These are phyloP conservation scores for Botrytis hyacinthi DNA, from an alignment of 2,329 filamentous ascomycete genomes.

Conservation along the genomic window DNA sequence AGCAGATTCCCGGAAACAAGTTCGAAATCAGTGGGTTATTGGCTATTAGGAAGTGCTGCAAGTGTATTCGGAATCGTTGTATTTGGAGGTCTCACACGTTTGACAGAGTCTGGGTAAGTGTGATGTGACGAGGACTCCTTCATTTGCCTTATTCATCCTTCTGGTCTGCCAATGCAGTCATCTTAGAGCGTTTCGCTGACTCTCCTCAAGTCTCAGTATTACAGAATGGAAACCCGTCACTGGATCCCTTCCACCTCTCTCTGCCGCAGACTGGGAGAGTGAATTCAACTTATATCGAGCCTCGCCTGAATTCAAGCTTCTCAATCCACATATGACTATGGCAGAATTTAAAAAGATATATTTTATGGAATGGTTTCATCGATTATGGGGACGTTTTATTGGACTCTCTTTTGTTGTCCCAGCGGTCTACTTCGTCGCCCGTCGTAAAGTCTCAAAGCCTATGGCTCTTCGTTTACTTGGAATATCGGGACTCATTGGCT, in stretches of 20 bases:
- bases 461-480: conserved; percentile 78
- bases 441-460: conserved; percentile 70
- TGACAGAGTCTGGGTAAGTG: conserved; percentile 89
- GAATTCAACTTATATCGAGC: conserved; percentile 91
- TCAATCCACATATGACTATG: conserved; percentile 91
- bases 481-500: conserved; percentile 86
- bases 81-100: conserved; percentile 85
- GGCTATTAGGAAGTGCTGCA: conserved; percentile 85
- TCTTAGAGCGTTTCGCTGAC: background rate
- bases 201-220: conserved; percentile 68
- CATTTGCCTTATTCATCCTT: background rate
- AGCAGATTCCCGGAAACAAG: conserved; percentile 50
- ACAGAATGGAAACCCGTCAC: conserved; percentile 99
- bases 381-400: conserved; percentile 89
- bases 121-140: conserved; percentile 23
- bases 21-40: conserved; percentile 80
- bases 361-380: conserved; percentile 98
- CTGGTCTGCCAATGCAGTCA: background rate
- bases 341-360: conserved; percentile 98
- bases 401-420: conserved; percentile 87
- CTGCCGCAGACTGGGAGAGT: conserved; percentile 77
- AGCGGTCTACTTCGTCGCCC: conserved; percentile 81
- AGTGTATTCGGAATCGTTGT: conserved; percentile 97
- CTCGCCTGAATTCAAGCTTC: conserved; percentile 86
- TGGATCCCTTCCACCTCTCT: conserved; percentile 81